Base-by-base conservation (phyloP, 2,329 filamentous ascomycete genomes). In the Colletotrichum tabaci region DNA sequence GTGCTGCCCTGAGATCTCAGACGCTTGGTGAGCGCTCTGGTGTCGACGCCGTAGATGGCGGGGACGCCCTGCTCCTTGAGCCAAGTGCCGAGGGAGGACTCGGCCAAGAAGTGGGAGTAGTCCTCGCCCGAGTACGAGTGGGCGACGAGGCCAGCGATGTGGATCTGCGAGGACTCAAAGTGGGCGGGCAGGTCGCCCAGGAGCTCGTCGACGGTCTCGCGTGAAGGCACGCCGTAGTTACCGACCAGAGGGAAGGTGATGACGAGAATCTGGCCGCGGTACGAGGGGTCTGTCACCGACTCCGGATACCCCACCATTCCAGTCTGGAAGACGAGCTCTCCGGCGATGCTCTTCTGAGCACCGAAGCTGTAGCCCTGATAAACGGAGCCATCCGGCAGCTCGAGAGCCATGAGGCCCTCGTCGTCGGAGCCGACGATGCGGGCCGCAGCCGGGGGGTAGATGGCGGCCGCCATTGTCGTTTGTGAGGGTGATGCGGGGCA, bases 251-350 rank as follows among this genome's bases (percentile, higher is more conserved):
- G 96, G 82, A 98, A 98, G 65, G 96, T 99, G 79, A 98, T 91
- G 83, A 98, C 95, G 77, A 99, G 89, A 77, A 99, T 98, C 86
- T 99, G 96, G 74, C 94, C 94, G 61, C 93, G 92, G 84, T 96
- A 96, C 61, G 94, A 96, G 76, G 94, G 94, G 80, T 96, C 94
- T 73, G 94, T 96, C 77, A 96, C 88, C 58, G 93, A 97, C 87
- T 99, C 96, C 52, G 96, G 95, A 82, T 99, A 99, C 80, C 96
- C 96, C 77, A 98, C 96, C 95, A 98, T 98, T 84, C 96, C 96
- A 70, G 96, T 99, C 89, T 98, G 96, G 87, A 99, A 99, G 84
- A 99, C 96, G 82, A 99, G 88, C 88, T 99, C 96, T 82, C 96
- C 96, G 76, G 96, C 93, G 79, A 97, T 91, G 86, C 94, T 98